Conservation (phyloP, 805 yeast species). For the Zygosaccharomyces gambellarensis region DNA sequence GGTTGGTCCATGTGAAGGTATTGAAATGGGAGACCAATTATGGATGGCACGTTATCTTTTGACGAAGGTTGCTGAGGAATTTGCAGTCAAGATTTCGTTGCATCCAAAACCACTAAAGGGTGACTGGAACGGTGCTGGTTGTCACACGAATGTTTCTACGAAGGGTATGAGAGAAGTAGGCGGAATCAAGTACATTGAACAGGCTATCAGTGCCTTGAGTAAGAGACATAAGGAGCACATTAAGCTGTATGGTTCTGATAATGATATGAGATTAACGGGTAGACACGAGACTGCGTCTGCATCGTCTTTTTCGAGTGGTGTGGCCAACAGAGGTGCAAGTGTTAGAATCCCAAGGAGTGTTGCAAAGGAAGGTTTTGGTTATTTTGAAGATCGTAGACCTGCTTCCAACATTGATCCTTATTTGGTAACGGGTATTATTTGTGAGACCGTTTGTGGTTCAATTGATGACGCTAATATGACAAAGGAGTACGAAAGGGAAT, state of each 20-base stretch:
- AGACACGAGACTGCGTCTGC: constrained; percentile 97
- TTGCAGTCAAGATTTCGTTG: constrained; percentile 96
- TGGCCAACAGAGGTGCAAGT: constrained; percentile 99
- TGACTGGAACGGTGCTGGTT: constrained; percentile 99
- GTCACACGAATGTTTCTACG: constrained; percentile 98
- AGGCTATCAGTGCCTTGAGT: constrained; percentile 86
- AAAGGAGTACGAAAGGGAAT: constrained; percentile 81
- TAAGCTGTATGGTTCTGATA: constrained; percentile 90
- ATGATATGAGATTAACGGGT: constrained; percentile 93
- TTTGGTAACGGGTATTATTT: constrained; percentile 96
- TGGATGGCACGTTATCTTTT: constrained; percentile 94
- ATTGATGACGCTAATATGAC: constrained; percentile 94
- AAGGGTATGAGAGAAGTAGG: constrained; percentile 87
- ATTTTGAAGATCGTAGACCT: constrained; percentile 99
- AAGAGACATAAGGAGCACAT: constrained; percentile 97
- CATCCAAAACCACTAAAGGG: constrained; percentile 99
- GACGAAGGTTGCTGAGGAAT: constrained; percentile 95
- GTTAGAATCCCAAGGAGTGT: constrained; percentile 98
- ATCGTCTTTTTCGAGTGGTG: constrained; percentile 90
- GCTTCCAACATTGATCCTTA: constrained; percentile 99
- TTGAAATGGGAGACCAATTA: constrained; percentile 93
- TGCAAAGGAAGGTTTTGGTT: constrained; percentile 95
- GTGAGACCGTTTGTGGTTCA: constrained; percentile 93
- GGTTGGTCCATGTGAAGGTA: constrained; percentile 97
- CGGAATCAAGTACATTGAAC: constrained; percentile 92